Evolutionary conservation across 495 filamentous ascomycete genomes (phyloP), one percentile per base, ranked within the genome.

Genomic region (Tuber indicum): DNA sequence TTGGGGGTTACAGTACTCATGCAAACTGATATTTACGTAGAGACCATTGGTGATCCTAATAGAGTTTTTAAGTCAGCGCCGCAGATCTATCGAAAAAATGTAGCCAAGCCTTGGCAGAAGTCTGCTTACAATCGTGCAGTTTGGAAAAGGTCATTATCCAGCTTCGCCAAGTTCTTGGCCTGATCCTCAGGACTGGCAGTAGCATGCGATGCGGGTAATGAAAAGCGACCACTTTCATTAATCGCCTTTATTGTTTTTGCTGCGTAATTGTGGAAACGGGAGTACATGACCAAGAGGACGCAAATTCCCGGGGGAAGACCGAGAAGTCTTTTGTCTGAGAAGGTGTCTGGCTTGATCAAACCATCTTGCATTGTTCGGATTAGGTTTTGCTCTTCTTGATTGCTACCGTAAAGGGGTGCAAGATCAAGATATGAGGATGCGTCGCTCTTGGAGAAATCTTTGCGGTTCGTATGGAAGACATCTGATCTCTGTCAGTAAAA

Each of bases 361-460:
- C 88, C 88, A 73, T 86, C 82, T 12, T 78, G 78, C 42, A 85
- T 82, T 3, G 87, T 87, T 12, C 89, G 84, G 77, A 90, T 85
- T 42, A 72, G 39, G 58, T 85, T 76, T 76, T 89, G 88, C 58
- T 88, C 86, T 1, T 81, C 82, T 74, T 85, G 83, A 47, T 75
- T 86, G 75, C 84, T 87, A 2, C 89, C 89, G 72, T 90, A 90
- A 17, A 90, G 84, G 0, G 87, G 87, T 9, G 88, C 81, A 2
- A 90, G 85, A 74, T 90, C 88, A 8, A 90, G 85, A 73, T 90
- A 90, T 0, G 87, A 88, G 26, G 88, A 89, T 0, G 86, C 88
- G 17, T 87, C 80, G 12, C 83, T 87, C 43, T 86, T 87, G 36
- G 83, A 84, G n/a, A 76, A 79, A 74, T 90, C 84, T 0, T 58